phyloP scores from a whole-genome alignment of 441 rosid genomes.

The Raphanus hybrid region DNA sequence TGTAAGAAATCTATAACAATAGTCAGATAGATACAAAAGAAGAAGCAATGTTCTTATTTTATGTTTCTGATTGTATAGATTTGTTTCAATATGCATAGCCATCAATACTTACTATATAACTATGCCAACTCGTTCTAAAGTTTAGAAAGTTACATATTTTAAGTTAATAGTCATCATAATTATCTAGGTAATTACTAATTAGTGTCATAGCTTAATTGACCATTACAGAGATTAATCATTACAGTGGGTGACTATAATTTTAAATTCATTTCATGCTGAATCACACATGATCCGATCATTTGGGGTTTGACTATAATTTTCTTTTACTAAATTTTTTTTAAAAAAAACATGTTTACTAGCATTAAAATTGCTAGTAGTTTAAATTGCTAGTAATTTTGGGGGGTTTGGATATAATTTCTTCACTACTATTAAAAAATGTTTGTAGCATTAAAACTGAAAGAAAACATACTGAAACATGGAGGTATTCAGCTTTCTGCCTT shows the following conservation, averaged over 20 bases:
- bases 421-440: too few species aligned
- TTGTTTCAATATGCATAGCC: neutral
- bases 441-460: too few species aligned
- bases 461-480: too few species aligned
- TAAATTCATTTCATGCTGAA: neutral
- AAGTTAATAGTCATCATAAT: slow-evolving; percentile 1
- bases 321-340: too few species aligned
- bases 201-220: neutral
- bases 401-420: too few species aligned
- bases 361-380: too few species aligned
- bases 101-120: slow-evolving; percentile 4
- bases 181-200: slow-evolving; percentile 8
- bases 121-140: neutral
- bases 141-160: neutral
- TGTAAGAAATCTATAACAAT: neutral
- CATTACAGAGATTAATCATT: slow-evolving; percentile 31
- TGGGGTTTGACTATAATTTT: too few species aligned
- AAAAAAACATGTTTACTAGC: too few species aligned
- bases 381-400: too few species aligned
- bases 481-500: too few species aligned
- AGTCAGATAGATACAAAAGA: neutral
- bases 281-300: slow-evolving; percentile 30
- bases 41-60: too few species aligned
- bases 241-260: slow-evolving; percentile 18
- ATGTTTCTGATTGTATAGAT: neutral